Percentiles rank a stretch among this genome's conserved stretches.
Conservation (phyloP, 352 stramenopile species). For the Phytophthora pini region DNA sequence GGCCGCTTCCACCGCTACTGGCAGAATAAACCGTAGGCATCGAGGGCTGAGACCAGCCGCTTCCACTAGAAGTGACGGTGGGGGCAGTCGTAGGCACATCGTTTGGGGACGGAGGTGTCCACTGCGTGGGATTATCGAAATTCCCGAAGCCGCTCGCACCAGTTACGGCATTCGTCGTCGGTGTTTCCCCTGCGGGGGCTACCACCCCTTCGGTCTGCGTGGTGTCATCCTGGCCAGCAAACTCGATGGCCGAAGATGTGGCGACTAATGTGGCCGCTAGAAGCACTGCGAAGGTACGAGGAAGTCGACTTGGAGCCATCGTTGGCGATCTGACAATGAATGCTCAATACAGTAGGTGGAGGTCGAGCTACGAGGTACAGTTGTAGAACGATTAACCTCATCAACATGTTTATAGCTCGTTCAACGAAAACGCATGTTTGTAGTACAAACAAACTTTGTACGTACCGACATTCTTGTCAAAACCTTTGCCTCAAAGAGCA, state of each 20-base stretch:
- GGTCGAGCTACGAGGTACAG: no score
- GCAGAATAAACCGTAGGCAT: constrained; percentile 14
- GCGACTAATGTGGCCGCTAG: constrained; percentile 5
- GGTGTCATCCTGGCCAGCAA: constrained; percentile 20
- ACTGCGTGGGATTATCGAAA: constrained; percentile 10
- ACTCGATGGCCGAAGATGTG: constrained; percentile 22
- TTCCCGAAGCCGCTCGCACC: constrained; percentile 9
- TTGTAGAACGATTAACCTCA: no score
- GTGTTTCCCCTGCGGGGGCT: constrained; percentile 3
- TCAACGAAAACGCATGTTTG: no score
- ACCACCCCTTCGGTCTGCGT: constrained; percentile 14
- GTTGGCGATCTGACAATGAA: constrained; percentile 13
- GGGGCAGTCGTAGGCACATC: constrained; percentile 11
- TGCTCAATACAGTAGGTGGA: background rate
- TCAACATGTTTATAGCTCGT: no score
- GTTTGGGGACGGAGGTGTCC: constrained; percentile 17
- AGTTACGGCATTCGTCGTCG: constrained; percentile 2
- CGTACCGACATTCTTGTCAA: no score
- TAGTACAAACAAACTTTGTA: no score
- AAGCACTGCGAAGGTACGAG: constrained; percentile 11
- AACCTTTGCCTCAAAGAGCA: no score
- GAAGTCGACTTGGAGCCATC: constrained; percentile 24
- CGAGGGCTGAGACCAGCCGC: constrained; percentile 13
- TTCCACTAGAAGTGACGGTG: constrained; percentile 8
- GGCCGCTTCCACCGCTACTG: constrained; percentile 7